Evolutionary conservation across 2,329 filamentous ascomycete species (phyloP).

Genomic region (Neonectria neomacrospora): DNA sequence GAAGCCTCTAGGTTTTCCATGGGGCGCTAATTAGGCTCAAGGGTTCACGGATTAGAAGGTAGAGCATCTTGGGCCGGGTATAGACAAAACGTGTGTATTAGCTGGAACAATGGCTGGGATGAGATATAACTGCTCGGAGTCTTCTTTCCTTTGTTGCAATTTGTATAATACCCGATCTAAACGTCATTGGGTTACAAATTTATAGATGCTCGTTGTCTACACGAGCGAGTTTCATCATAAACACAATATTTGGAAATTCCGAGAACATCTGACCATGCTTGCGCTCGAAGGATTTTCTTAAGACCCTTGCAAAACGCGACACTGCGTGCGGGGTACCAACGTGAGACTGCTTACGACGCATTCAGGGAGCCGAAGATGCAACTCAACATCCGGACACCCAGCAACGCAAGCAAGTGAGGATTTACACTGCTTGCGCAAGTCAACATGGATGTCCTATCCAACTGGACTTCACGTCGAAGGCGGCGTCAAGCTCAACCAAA

Average conservation of each 20-base stretch:
- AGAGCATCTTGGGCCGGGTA: neutral
- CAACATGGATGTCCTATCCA: neutral
- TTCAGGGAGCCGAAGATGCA: too few relatives aligned
- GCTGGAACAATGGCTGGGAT: neutral
- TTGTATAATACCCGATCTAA: neutral
- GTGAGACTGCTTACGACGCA: too few relatives aligned
- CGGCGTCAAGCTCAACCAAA: neutral
- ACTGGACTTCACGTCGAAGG: neutral
- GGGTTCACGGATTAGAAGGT: neutral
- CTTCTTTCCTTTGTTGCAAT: neutral
- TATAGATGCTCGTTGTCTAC: neutral
- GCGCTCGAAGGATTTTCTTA: neutral
- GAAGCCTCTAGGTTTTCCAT: slow-evolving; percentile 10
- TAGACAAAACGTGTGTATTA: slow-evolving; percentile 22
- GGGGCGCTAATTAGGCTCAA: neutral
- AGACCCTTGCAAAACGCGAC: too few relatives aligned
- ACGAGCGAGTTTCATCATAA: neutral
- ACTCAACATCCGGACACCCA: too few relatives aligned
- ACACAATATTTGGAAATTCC: neutral
- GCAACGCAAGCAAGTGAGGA: too few relatives aligned
- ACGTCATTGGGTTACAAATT: neutral
- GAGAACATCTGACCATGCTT: neutral
- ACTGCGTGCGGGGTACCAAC: too few relatives aligned
- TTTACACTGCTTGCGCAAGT: too few relatives aligned
- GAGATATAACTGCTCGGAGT: neutral